Conservation (phyloP, 345 rosid genomes). For the Populus alba region DNA sequence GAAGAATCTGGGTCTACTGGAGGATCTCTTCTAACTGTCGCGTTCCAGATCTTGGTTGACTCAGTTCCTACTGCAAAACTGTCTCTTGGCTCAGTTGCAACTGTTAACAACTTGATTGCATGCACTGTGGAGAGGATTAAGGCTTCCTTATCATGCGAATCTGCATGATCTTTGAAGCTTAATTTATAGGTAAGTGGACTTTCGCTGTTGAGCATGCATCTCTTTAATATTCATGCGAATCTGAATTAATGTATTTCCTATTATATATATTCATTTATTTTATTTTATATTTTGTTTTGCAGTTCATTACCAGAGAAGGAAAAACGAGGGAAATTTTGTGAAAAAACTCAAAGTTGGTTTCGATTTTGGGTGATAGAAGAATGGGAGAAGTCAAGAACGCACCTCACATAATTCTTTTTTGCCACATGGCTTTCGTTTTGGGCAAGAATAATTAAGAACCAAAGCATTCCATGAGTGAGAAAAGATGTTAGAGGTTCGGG, state of each 20-base stretch:
- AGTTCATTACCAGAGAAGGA: conserved; percentile 29
- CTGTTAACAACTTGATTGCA: conserved; percentile 66
- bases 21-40: conserved; percentile 78
- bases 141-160: conserved; percentile 48
- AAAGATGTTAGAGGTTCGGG: conserved; percentile 65
- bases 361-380: conserved; percentile 24
- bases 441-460: neutral
- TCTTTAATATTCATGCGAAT: too few relatives aligned
- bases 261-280: too few relatives aligned
- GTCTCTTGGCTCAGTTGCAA: conserved; percentile 74
- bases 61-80: conserved; percentile 76
- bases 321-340: conserved; percentile 11
- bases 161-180: conserved; percentile 19
- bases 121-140: conserved; percentile 79
- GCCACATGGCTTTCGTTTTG: conserved; percentile 1
- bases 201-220: neutral
- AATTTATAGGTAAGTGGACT: neutral
- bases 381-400: conserved; percentile 89
- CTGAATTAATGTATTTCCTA: too few relatives aligned
- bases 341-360: neutral
- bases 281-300: conserved; percentile 12
- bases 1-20: conserved; percentile 24
- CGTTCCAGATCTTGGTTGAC: conserved; percentile 77
- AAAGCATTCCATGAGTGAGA: conserved; percentile 1
- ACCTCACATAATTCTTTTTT: conserved; percentile 61